Evolutionary conservation across 495 filamentous ascomycete genomes (phyloP).

Genomic region (Aspergillus saccharolyticus): DNA sequence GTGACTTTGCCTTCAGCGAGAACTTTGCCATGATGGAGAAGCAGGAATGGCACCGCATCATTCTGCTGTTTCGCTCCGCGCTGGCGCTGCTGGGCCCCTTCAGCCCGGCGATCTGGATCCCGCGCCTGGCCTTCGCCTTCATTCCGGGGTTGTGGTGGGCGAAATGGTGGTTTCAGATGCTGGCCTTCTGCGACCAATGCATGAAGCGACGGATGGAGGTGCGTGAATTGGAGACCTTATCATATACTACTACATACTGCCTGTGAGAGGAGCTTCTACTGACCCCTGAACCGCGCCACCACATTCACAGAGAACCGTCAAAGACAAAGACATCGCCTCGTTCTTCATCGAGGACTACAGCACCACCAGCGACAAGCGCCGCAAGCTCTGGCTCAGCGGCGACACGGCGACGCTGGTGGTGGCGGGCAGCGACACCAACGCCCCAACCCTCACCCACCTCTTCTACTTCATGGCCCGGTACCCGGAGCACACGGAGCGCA

Average conservation of each 20-base stretch:
- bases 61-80: slow-evolving; percentile 13
- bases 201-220: slow-evolving; percentile 6
- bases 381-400: neutral
- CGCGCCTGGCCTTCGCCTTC: slow-evolving; percentile 25
- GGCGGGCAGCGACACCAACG: neutral
- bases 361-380: neutral
- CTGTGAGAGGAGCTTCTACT: too few species aligned
- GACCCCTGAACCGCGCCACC: too few species aligned
- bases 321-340: too few species aligned
- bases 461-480: neutral
- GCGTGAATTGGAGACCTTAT: neutral
- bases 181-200: slow-evolving; percentile 16
- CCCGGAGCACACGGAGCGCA: neutral
- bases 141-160: slow-evolving; percentile 13
- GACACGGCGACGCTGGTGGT: neutral
- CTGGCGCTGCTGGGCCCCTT: slow-evolving; percentile 22
- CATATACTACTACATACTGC: too few species aligned
- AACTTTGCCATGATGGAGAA: slow-evolving; percentile 37
- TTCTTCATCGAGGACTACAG: too few species aligned
- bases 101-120: slow-evolving; percentile 31
- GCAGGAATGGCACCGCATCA: slow-evolving; percentile 15
- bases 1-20: slow-evolving; percentile 36
- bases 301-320: too few species aligned
- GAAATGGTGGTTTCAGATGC: slow-evolving; percentile 18
- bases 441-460: neutral